A percentile compares a stretch with the other conserved stretches of the same genome.
Evolutionary conservation across 352 stramenopile species (phyloP).

Genomic region (Phytophthora aleatoria): DNA sequence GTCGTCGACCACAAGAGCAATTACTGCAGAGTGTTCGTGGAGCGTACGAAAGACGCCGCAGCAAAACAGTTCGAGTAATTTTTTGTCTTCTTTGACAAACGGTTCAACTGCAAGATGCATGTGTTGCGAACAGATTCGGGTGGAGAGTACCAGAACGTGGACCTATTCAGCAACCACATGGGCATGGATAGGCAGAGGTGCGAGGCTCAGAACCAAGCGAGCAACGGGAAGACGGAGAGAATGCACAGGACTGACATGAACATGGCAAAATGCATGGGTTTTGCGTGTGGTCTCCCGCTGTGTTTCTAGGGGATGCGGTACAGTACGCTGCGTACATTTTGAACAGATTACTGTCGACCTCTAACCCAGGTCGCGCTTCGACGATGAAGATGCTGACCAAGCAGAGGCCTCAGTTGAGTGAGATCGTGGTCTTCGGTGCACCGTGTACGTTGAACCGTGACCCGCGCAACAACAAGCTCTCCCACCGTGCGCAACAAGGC

Average conservation of each 20-base stretch:
- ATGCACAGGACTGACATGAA: conserved; percentile 2
- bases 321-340: conserved; percentile 36
- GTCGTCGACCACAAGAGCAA: too few species aligned
- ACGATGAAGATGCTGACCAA: conserved; percentile 19
- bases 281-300: background rate
- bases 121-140: too few species aligned
- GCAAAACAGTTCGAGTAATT: too few species aligned
- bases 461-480: too few species aligned
- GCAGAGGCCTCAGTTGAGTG: background rate
- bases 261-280: background rate
- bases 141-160: too few species aligned
- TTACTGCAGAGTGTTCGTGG: too few species aligned
- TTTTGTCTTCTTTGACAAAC: too few species aligned
- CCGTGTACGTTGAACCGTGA: background rate
- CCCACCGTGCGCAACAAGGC: background rate
- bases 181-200: background rate
- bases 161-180: too few species aligned
- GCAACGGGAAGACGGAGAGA: background rate
- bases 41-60: too few species aligned
- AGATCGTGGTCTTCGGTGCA: conserved; percentile 21
- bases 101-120: too few species aligned
- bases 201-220: background rate
- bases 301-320: conserved; percentile 3
- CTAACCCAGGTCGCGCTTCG: conserved; percentile 15
- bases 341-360: conserved; percentile 24